Conservation (phyloP, 2,329 filamentous ascomycete genomes). For the Neonectria hederae region DNA sequence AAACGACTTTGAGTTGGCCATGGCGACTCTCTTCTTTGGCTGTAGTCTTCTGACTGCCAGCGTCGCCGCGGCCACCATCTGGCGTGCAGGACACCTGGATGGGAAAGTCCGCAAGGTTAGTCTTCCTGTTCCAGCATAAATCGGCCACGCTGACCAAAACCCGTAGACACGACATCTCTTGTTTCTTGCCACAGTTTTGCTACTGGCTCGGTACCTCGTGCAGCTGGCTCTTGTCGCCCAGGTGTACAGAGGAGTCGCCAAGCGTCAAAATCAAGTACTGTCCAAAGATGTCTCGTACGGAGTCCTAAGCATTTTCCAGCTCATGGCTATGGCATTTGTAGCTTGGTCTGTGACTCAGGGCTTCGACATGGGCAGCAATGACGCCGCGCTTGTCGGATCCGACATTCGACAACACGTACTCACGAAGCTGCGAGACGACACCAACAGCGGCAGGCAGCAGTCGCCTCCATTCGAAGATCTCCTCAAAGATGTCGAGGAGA, state of each 20-base stretch:
- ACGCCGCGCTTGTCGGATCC: neutral
- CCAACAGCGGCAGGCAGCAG: neutral
- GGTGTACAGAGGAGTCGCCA: conserved; percentile 4
- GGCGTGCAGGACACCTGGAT: neutral
- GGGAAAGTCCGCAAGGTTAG: conserved; percentile 16
- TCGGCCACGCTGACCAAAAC: neutral
- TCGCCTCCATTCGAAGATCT: conserved; percentile 8
- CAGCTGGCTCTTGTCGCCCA: conserved; percentile 12
- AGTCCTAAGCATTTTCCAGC: conserved; percentile 4
- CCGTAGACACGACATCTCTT: neutral
- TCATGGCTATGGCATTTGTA: conserved; percentile 4
- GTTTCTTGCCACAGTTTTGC: conserved; percentile 11
- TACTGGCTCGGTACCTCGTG: conserved; percentile 5
- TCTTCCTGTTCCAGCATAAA: neutral
- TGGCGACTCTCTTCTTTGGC: conserved; percentile 16
- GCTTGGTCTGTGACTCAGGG: conserved; percentile 4
- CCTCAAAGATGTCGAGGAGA: neutral
- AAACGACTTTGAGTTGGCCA: conserved; percentile 23
- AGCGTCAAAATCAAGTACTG: conserved; percentile 8
- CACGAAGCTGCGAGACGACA: neutral
- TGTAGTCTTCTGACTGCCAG: conserved; percentile 19
- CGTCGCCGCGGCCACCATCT: conserved; percentile 12
- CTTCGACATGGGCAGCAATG: conserved; percentile 10
- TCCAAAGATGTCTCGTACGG: conserved; percentile 16
- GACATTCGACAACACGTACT: conserved; percentile 14